phyloP scores from a whole-genome alignment of 1,284 basidiomycete species.

The Gomphus bonarii region DNA sequence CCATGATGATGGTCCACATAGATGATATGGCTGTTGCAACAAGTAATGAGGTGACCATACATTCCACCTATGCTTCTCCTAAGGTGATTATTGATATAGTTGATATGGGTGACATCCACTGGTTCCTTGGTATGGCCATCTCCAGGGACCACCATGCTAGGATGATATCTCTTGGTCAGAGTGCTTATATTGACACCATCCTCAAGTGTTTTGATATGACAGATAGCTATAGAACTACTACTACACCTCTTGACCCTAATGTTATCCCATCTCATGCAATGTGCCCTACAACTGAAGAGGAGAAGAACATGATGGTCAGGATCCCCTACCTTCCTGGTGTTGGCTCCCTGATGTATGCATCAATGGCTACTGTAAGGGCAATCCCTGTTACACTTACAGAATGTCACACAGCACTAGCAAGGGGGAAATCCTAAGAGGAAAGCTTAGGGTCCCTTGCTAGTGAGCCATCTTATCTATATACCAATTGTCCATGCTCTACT shows the following conservation, averaged over 20 bases:
- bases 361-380: conserved; percentile 20
- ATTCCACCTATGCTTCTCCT: conserved; percentile 15
- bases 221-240: conserved; percentile 19
- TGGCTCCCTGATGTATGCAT: conserved; percentile 23
- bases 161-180: conserved; percentile 20
- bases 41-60: neutral
- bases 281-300: neutral
- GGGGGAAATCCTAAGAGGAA: too few species aligned
- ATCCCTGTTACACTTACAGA: too few species aligned
- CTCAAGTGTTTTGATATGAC: conserved; percentile 24
- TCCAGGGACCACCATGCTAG: conserved; percentile 16
- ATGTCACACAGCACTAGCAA: too few species aligned
- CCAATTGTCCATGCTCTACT: too few species aligned
- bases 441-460: too few species aligned
- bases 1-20: conserved; percentile 24
- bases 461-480: too few species aligned
- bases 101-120: conserved; percentile 20
- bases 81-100: conserved; percentile 19
- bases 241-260: conserved; percentile 25
- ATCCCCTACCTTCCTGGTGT: neutral
- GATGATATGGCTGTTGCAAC: conserved; percentile 23
- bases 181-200: conserved; percentile 17
- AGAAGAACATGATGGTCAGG: neutral
- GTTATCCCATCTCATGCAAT: conserved; percentile 11
- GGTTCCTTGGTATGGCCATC: conserved; percentile 21